phyloP scores from a whole-genome alignment of 495 filamentous ascomycete species.

The Polyplosphaeria fusca region DNA sequence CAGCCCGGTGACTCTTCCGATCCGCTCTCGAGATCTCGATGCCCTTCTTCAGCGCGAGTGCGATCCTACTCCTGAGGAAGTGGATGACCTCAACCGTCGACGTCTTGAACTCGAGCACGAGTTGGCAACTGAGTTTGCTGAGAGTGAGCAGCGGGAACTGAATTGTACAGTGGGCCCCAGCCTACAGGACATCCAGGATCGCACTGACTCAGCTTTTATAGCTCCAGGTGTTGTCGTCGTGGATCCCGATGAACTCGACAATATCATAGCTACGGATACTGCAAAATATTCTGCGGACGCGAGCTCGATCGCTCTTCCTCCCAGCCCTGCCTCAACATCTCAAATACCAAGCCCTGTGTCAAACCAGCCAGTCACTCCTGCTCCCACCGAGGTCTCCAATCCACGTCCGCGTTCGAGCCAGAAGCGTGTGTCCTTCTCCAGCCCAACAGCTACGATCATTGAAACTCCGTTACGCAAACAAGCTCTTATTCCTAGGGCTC shows the following conservation, averaged over 20 bases:
- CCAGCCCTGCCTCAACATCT: too few species aligned
- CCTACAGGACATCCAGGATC: not conserved
- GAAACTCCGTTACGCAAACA: too few species aligned
- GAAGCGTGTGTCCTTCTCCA: not conserved
- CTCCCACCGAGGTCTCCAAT: not conserved
- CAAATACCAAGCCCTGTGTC: too few species aligned
- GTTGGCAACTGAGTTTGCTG: not conserved
- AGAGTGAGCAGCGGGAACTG: not conserved
- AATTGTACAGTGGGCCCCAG: not conserved
- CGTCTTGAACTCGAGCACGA: not conserved
- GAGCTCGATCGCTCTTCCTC: too few species aligned
- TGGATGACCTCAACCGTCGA: not conserved
- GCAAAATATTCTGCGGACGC: too few species aligned
- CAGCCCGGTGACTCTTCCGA: not conserved
- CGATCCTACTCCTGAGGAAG: not conserved
- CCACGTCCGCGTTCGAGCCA: not conserved
- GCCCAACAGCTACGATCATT: too few species aligned
- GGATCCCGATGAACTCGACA: not conserved
- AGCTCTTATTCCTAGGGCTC: too few species aligned
- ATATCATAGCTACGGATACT: not conserved
- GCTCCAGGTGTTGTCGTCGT: constrained; percentile 5
- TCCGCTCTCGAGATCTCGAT: not conserved
- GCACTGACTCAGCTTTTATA: not conserved
- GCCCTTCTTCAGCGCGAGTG: not conserved
- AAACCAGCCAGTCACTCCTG: not conserved